Percentiles rank a stretch among this genome's conserved stretches.
Evolutionary conservation across 2,329 filamentous ascomycete genomes (phyloP).

Genomic region (Ascochyta viciae-villosae): DNA sequence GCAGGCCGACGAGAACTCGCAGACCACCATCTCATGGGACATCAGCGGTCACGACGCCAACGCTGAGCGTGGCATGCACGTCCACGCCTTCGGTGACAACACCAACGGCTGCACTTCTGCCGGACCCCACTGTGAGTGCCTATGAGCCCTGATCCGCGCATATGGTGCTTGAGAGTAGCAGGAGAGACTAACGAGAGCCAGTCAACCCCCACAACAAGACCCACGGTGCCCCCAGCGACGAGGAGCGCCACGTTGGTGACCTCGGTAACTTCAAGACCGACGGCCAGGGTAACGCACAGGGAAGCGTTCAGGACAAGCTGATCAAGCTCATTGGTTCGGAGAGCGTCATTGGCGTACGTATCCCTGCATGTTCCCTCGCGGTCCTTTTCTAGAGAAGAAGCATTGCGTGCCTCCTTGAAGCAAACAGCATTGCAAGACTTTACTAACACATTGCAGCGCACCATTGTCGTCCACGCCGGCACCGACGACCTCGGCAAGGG

Average conservation of each 20-base stretch:
- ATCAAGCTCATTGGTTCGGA: constrained; percentile 96
- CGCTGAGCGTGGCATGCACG: constrained; percentile 96
- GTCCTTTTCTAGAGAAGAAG: too few relatives aligned
- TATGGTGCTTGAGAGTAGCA: too few relatives aligned
- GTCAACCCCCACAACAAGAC: constrained; percentile 95
- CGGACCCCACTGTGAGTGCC: constrained; percentile 84
- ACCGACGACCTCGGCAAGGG: constrained; percentile 97
- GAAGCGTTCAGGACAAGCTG: constrained; percentile 77
- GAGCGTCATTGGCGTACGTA: constrained; percentile 85
- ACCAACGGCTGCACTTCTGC: constrained; percentile 99
- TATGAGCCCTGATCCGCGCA: too few relatives aligned
- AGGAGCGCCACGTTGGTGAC: constrained; percentile 92
- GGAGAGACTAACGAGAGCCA: constrained; percentile 48
- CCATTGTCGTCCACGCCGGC: constrained; percentile 90
- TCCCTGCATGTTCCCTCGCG: too few relatives aligned
- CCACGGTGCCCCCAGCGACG: constrained; percentile 86
- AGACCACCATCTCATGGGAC: constrained; percentile 90
- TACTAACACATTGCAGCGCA: constrained; percentile 67
- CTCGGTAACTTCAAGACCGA: constrained; percentile 98
- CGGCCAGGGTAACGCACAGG: constrained; percentile 86
- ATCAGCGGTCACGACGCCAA: constrained; percentile 92
- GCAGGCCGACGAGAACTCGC: constrained; percentile 80
- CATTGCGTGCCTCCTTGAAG: too few relatives aligned
- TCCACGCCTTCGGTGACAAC: constrained; percentile 99
- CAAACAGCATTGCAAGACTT: not conserved